Evolutionary conservation across 331 rosid species (phyloP), one percentile per base, ranked within the genome.

Genomic region (Arachis monticola): DNA sequence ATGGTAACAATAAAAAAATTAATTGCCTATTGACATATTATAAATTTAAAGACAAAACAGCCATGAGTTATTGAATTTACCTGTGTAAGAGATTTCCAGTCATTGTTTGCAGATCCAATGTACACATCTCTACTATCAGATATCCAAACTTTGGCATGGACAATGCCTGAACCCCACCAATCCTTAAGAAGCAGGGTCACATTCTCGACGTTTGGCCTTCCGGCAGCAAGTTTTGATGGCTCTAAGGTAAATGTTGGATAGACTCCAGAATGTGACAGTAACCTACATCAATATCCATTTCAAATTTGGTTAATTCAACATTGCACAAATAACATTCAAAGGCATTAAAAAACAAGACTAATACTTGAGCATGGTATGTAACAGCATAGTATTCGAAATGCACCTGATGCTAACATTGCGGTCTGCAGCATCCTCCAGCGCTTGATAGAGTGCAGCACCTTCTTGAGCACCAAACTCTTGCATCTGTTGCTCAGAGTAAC

Each of bases 91-190:
- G 97, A 88, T 77, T 94, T 94, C 99, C 99, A 94, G 64, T 94
- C 99, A 83, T 91, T 89, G 79, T 94, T 94, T 44, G 96, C 97
- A 56, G 99, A 94, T 13, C 99, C 99, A 81, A 94, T 87, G 72
- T 94, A 92, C 0, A 90, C 86, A 75, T 88, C 86, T 64, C 64
- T 85, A 10, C 64, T 80, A 87, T 94, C 89, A 7, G 99, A 87
- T 77, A 94, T 92, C 99, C 99, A 94, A 67, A 94, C 96, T 82
- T 94, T 94, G 51, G 99, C 80, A 72, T 94, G 99, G 51, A 94
- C 96, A 78, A 94, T 83, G 69, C 99, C 99, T 0, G 99, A 88
- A n/a, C 93, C 99, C 90, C 89, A 92, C 99, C 99, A 94, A 56
- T 90, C 64, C 17, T 71, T 44, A 6, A 90, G 80, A 14, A 92